These are phyloP conservation scores for Tolypocladium capitatum DNA, from an alignment of 2,329 filamentous ascomycete species.

Conservation along the genomic window DNA sequence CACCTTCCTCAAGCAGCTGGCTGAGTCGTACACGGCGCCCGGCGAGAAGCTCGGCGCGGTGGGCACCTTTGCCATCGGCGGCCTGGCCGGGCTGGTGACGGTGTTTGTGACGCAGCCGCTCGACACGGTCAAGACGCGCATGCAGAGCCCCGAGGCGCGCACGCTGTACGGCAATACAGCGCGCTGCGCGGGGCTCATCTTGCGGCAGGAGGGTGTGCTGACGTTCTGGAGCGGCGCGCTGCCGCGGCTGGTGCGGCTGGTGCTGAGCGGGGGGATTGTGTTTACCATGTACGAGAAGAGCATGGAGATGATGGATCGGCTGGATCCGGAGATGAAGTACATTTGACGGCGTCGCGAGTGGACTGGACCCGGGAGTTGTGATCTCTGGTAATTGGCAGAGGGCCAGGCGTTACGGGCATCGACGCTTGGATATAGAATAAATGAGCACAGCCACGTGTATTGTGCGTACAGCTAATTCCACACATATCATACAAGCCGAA, in stretches of 20 bases:
- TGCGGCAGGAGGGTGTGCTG: constrained; percentile 75
- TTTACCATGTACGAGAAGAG: constrained; percentile 98
- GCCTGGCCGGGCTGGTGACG: constrained; percentile 77
- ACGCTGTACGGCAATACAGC: constrained; percentile 76
- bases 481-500: neutral
- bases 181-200: constrained; percentile 68
- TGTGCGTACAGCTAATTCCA: neutral
- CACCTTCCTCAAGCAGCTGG: constrained; percentile 79
- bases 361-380: neutral
- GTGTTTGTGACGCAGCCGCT: constrained; percentile 66
- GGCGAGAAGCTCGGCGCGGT: constrained; percentile 86
- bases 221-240: constrained; percentile 93
- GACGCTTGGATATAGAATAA: neutral
- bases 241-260: constrained; percentile 69
- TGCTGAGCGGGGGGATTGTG: constrained; percentile 90
- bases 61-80: constrained; percentile 84
- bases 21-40: constrained; percentile 80
- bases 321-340: constrained; percentile 77
- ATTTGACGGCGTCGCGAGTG: constrained; percentile 34
- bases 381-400: neutral
- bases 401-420: neutral
- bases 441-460: neutral
- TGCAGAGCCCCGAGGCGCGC: constrained; percentile 89
- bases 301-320: constrained; percentile 68
- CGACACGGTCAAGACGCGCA: constrained; percentile 92